Percentiles rank a stretch among this genome's conserved stretches.
phyloP scores from a whole-genome alignment of 1,284 basidiomycete species.

The Cystobasidium pallidum region DNA sequence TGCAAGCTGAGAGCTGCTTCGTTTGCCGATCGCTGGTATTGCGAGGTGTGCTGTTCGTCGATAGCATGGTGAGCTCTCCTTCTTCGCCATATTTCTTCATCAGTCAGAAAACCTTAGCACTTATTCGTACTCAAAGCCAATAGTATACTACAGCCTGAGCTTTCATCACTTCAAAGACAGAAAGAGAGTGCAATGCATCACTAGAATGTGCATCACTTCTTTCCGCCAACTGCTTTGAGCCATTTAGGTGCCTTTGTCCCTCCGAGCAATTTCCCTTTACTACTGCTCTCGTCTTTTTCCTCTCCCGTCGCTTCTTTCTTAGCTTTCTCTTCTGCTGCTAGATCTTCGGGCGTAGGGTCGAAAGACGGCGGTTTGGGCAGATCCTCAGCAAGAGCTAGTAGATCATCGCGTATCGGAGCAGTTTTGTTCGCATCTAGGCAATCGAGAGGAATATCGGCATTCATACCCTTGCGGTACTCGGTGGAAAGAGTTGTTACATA shows the following conservation, averaged over 20 bases:
- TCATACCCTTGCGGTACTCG: no score
- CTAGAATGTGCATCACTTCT: not conserved
- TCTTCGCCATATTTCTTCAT: no score
- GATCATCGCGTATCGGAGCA: conserved; percentile 66
- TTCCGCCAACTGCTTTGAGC: conserved; percentile 62
- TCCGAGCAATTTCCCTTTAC: conserved; percentile 41
- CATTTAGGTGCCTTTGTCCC: conserved; percentile 73
- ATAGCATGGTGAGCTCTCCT: no score
- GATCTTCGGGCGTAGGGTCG: conserved; percentile 40
- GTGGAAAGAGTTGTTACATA: conserved; percentile 58
- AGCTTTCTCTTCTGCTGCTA: conserved; percentile 23
- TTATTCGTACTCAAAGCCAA: no score
- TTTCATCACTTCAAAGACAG: conserved; percentile 9
- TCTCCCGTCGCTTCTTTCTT: not conserved
- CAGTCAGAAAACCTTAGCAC: no score
- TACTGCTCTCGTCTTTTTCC: not conserved
- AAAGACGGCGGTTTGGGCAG: conserved; percentile 63
- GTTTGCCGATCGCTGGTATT: no score
- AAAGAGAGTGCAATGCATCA: no score
- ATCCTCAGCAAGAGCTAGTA: conserved; percentile 66
- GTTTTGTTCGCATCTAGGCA: conserved; percentile 55
- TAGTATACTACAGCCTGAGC: no score
- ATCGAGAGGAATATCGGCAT: no score
- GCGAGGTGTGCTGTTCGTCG: no score
- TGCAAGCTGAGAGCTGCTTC: no score